Percentiles rank a stretch among this genome's conserved stretches.
Conservation (phyloP, 202 grass and related monocot species). For the Panicum virgatum region DNA sequence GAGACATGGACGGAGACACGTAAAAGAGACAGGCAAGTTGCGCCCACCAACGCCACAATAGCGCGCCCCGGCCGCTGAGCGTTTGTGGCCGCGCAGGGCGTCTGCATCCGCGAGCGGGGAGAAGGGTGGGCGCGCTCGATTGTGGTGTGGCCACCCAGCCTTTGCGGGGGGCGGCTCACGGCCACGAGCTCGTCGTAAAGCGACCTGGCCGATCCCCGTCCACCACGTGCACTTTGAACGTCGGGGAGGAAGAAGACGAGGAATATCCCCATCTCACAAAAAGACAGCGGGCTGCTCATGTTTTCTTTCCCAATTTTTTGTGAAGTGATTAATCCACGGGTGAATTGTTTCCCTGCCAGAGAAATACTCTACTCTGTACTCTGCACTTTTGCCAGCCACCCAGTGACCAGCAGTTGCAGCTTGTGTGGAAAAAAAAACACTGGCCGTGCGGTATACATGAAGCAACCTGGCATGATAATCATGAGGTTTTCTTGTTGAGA, state of each 20-base stretch:
- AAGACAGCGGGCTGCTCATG: not conserved
- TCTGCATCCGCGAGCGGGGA: not conserved
- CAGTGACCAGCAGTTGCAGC: not conserved
- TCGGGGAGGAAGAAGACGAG: not conserved
- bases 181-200: slow-evolving; percentile 25
- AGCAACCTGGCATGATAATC: not conserved
- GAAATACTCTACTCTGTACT: not conserved
- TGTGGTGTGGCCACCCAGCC: slow-evolving; percentile 11
- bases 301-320: not conserved
- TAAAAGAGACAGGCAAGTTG: too few species aligned
- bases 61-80: not conserved
- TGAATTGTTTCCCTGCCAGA: not conserved
- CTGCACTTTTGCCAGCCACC: not conserved
- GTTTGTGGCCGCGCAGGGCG: slow-evolving; percentile 31
- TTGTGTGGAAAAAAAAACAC: not conserved
- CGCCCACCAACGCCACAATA: not conserved
- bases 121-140: too few species aligned
- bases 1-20: too few species aligned
- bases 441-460: not conserved
- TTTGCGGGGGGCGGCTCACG: slow-evolving; percentile 22
- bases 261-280: not conserved
- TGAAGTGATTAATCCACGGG: not conserved
- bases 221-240: not conserved
- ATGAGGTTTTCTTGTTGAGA: not conserved
- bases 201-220: slow-evolving; percentile 19